These are phyloP conservation scores for Venustampulla echinocandica DNA, from an alignment of 495 filamentous ascomycete genomes.

Conservation along the genomic window DNA sequence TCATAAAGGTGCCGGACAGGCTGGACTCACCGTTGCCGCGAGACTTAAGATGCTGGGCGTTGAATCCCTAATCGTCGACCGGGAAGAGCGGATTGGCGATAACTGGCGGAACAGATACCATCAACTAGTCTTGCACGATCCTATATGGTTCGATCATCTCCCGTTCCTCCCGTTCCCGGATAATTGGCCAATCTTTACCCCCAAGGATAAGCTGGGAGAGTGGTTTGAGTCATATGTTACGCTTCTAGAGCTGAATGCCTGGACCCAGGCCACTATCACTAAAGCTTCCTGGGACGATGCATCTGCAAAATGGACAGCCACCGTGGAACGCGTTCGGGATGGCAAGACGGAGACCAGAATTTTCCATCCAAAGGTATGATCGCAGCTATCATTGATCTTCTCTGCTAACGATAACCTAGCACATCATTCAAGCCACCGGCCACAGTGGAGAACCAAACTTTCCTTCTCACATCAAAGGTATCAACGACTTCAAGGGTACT, in stretches of 20 bases:
- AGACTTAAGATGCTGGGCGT: constrained; percentile 54
- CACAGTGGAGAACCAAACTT: constrained; percentile 56
- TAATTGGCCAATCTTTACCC: constrained; percentile 54
- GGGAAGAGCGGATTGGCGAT: constrained; percentile 53
- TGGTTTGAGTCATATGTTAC: constrained; percentile 63
- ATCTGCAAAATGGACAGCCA: constrained; percentile 46
- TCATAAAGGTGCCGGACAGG: constrained; percentile 39
- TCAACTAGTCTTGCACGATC: constrained; percentile 52
- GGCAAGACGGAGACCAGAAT: constrained; percentile 43
- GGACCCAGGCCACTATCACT: constrained; percentile 40
- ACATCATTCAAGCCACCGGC: constrained; percentile 58
- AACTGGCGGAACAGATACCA: constrained; percentile 56
- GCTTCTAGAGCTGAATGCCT: constrained; percentile 57
- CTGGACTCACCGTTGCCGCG: constrained; percentile 48
- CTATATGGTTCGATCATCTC: constrained; percentile 57
- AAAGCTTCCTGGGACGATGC: constrained; percentile 41
- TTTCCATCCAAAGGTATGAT: constrained; percentile 36
- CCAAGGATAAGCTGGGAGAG: constrained; percentile 64
- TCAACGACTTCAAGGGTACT: constrained; percentile 50
- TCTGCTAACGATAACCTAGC: constrained; percentile 21
- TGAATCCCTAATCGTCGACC: constrained; percentile 49
- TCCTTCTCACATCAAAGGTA: constrained; percentile 32
- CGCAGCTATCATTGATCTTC: neutral
- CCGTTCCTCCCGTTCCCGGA: constrained; percentile 57
- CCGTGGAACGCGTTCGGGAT: constrained; percentile 36